phyloP scores from a whole-genome alignment of 106 monocot genomes.

The Allium cepa region DNA sequence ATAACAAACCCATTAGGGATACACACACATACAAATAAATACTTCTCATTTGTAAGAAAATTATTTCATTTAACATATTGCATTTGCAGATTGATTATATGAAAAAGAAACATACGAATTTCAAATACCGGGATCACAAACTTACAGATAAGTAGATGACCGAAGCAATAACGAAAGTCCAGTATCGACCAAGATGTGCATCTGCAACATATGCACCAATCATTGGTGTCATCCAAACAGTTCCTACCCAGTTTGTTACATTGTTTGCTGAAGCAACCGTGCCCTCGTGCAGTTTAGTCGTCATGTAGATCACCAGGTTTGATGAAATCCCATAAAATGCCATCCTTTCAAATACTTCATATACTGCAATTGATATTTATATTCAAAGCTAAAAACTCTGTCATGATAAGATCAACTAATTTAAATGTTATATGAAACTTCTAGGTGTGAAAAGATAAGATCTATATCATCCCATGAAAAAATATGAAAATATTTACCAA shows the following conservation, averaged over 20 bases:
- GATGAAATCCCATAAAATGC: slow-evolving; percentile 83
- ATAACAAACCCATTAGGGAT: no score
- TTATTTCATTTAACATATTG: no score
- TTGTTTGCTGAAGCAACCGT: slow-evolving; percentile 75
- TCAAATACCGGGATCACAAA: not conserved
- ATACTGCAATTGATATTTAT: slow-evolving; percentile 25
- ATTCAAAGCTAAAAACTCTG: no score
- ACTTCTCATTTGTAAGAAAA: no score
- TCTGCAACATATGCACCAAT: slow-evolving; percentile 86
- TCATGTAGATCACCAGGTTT: slow-evolving; percentile 77
- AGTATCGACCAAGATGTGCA: slow-evolving; percentile 74
- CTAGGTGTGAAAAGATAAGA: no score
- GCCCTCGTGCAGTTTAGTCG: slow-evolving; percentile 72
- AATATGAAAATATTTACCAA: slow-evolving; percentile 15
- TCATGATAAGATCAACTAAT: no score
- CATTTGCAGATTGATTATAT: no score
- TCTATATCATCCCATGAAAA: no score
- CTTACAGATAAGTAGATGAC: slow-evolving; percentile 58
- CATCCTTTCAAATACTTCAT: slow-evolving; percentile 93
- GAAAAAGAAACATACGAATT: not conserved
- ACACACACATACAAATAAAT: no score
- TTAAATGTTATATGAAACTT: no score
- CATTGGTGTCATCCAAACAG: slow-evolving; percentile 75
- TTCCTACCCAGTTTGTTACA: slow-evolving; percentile 88
- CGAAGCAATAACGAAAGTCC: slow-evolving; percentile 69